Base-by-base conservation (phyloP, 2,329 filamentous ascomycete species). In the Monosporascus sp. region DNA sequence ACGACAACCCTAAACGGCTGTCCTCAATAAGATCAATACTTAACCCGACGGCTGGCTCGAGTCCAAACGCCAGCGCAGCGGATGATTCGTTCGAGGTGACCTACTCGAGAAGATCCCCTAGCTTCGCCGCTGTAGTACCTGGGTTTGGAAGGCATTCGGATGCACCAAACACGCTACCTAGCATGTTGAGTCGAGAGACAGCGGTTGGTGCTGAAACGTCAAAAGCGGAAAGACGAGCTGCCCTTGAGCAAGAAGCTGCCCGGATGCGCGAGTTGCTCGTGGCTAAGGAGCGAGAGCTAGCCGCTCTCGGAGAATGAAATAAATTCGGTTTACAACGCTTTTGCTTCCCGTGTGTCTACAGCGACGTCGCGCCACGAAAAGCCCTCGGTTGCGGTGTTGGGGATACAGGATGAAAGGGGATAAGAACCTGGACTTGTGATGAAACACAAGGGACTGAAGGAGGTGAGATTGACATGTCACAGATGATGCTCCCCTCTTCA, bases 21-120 rank as follows among this genome's bases (percentile, higher is more conserved):
- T 89, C 85, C 19, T 90, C 87, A 3, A 91, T 91, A 56, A 88
- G 86, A 59, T 88, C 87, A 5, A 86, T 91, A 45, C 72, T 92
- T 14, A 91, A 91, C 58, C 84, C 84, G 3, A 64, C 69, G 5
- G 63, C 61, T 26, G 63, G 56, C 49, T 58, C 61, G 47, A 64
- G 55, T 43, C 52, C 54, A 41, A 58, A 60, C 50, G 62, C 59
- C 26, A 56, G 53, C 47, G 49, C 58, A 22, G 26, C 64, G 64
- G 70, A 75, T 56, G 66, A 72, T 26, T 48, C 60, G 7, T 69
- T 74, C n/a, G 76, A 75, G 53, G 66, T 70, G 3, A 62, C 76
- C 17, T 73, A 46, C 43, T 31, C 6, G 14, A 46, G 43, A 19
- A 9, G 43, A 2, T 46, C 43, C 14, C 43, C 43, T 14, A 22